phyloP scores from a whole-genome alignment of 1,139 yeast genomes.

The Scheffersomyces titani region DNA sequence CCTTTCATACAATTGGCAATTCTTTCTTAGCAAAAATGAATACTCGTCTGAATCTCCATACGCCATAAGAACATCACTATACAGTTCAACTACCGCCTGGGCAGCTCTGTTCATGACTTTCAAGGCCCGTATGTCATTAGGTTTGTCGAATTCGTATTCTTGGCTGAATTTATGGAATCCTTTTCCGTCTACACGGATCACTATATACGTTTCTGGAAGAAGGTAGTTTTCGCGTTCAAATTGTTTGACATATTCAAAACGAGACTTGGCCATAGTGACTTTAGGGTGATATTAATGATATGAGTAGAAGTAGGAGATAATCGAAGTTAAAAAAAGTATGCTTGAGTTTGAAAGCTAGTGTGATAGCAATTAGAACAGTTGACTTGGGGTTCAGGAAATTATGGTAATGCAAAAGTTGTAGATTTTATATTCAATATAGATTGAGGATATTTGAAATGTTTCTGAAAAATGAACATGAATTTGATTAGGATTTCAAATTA shows the following conservation, averaged over 20 bases:
- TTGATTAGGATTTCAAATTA: too few species aligned
- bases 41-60: constrained; percentile 97
- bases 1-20: constrained; percentile 72
- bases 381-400: too few species aligned
- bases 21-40: constrained; percentile 68
- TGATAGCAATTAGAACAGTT: too few species aligned
- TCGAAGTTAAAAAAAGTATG: too few species aligned
- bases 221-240: constrained; percentile 77
- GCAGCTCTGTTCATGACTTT: constrained; percentile 85
- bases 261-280: constrained; percentile 16
- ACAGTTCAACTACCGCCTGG: constrained; percentile 53
- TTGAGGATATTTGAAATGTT: background rate
- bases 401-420: too few species aligned
- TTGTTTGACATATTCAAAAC: constrained; percentile 71
- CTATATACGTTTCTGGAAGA: constrained; percentile 78
- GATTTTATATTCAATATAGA: too few species aligned
- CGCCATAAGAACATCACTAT: constrained; percentile 76
- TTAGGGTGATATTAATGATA: background rate
- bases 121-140: constrained; percentile 80
- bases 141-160: constrained; percentile 74
- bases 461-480: too few species aligned
- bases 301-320: too few species aligned
- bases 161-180: constrained; percentile 88
- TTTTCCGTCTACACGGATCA: constrained; percentile 89
- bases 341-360: too few species aligned